Percentiles rank a stretch among this genome's conserved stretches.
Evolutionary conservation across 225 moss, liverwort and hornwort species (phyloP).

Genomic region (Straminergon stramineum): DNA sequence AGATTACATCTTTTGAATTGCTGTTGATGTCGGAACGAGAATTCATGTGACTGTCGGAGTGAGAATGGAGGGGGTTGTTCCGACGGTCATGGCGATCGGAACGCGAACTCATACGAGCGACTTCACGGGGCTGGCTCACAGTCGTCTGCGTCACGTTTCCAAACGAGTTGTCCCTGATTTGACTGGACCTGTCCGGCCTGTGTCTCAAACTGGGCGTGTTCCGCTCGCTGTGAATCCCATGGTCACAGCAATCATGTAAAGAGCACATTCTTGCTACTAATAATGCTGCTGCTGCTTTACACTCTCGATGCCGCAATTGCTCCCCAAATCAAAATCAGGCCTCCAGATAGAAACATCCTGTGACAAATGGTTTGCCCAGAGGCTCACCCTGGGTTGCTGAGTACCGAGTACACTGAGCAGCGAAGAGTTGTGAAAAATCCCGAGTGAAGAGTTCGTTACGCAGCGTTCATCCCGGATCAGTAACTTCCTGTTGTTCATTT

Average conservation of each 20-base stretch:
- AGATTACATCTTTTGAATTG: neutral
- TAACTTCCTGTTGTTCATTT: neutral
- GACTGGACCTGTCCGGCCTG: neutral
- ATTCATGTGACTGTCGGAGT: neutral
- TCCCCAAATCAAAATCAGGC: neutral
- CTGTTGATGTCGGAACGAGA: neutral
- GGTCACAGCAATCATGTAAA: constrained; percentile 14
- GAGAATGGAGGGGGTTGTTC: neutral
- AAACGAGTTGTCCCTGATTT: neutral
- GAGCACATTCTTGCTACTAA: constrained; percentile 4
- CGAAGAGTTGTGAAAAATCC: neutral
- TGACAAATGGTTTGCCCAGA: neutral
- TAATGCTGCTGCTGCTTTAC: neutral
- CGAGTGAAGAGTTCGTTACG: neutral
- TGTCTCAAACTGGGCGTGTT: constrained; percentile 6
- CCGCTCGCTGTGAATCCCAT: constrained; percentile 24
- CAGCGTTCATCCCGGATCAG: neutral
- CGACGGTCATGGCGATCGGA: neutral
- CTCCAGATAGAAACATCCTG: neutral
- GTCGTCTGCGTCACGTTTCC: neutral
- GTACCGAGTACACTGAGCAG: neutral
- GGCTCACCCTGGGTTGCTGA: neutral
- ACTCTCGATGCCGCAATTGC: neutral
- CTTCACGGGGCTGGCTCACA: constrained; percentile 16
- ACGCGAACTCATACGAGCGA: constrained; percentile 4